Base-by-base conservation (phyloP, 139 green algal species). In the Chlorella sp. region DNA sequence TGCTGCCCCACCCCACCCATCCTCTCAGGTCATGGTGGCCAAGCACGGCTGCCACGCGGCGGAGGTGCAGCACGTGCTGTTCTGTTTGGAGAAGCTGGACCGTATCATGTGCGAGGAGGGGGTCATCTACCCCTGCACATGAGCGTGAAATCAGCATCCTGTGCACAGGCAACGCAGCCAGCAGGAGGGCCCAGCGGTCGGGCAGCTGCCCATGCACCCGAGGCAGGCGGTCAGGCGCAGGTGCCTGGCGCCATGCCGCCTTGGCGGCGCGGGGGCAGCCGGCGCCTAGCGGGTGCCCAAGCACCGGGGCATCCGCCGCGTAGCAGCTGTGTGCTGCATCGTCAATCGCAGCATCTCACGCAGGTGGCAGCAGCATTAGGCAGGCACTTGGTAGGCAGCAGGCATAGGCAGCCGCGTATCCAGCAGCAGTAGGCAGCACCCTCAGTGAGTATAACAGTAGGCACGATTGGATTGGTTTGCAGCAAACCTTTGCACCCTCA, bases 11-110 rank as follows among this genome's bases (percentile, higher is more conserved):
- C 26, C 63, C 63, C 63, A 36, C 28, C n/a, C n/a, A n/a, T 15
- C 63, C 2, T 3, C 23, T 9, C 63, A 69, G 63, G 63, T 69
- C 4, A n/a, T 78, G 38, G 34, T 62, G 39, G 21, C 39, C 9
- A n/a, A 30, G 70, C 26, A 60, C 70, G 38, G 25, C 25, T 56
- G 39, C 38, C 36, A 6, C 16, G 23, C 70, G 38, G 70, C 21
- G 3, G 70, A 78, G 70, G 70, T 60, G 26, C 70, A 78, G 70
- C 34, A 78, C 38, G 39, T 57, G 70, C 70, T 78, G 70, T 78
- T 62, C 55, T 38, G 17, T 7, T 21, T 60, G 70, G 70, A 78
- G 70, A 26, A 44, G 70, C 17, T 57, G 34, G 70, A 38, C 16
- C 55, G 23, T 1, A 32, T 78, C 70, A 78, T 78, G 70, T 38